Evolutionary conservation across 352 stramenopile species (phyloP), one percentile per base, ranked within the genome.

Genomic region (Globisporangium ultimum): DNA sequence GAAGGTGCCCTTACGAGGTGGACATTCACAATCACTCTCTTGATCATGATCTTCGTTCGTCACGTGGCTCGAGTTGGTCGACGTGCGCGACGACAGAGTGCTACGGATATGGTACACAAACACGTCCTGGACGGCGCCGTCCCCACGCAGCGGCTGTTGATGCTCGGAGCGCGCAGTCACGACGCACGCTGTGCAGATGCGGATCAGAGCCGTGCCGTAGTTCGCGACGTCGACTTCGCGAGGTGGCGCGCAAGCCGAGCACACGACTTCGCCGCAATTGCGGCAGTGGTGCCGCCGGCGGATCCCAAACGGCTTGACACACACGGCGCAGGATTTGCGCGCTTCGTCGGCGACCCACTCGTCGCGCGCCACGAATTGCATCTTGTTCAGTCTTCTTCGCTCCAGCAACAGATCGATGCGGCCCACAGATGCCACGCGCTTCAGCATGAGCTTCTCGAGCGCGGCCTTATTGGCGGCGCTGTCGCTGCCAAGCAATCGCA

Each of bases 181-280:
- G 3, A 91, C 65, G 38, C 82, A 91, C 13, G 72, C 76, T 13
- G 71, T 88, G 58, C 82, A 91, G 58, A 91, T 84, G 13, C 82
- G 82, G 34, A 81, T 73, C 28, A 60, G 53, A 32, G 64, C 68
- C n/a, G 63, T 32, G 13, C 70, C 69, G 34, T 69, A 70, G 14
- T 48, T 72, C 8, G 48, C 60, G 18, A 75, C 52, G 41, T 87
- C 76, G 0, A 90, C 67, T 32, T 87, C 71, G 14, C 77, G 76
- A 0, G 70, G 67, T n/a, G 77, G 75, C 18, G 80, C 78, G 24
- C 83, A 92, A 6, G 73, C 76, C 2, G 78, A 73, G 58, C 83
- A 92, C 7, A 91, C 80, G 2, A 92, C 83, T 45, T 92, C 83
- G 20, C 83, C 83, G 32, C 83, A 92, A 58, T 81, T 70, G 18